Evolutionary conservation across 805 yeast genomes (phyloP), one percentile per base, ranked within the genome.

Genomic region (Kluyveromyces siamensis): DNA sequence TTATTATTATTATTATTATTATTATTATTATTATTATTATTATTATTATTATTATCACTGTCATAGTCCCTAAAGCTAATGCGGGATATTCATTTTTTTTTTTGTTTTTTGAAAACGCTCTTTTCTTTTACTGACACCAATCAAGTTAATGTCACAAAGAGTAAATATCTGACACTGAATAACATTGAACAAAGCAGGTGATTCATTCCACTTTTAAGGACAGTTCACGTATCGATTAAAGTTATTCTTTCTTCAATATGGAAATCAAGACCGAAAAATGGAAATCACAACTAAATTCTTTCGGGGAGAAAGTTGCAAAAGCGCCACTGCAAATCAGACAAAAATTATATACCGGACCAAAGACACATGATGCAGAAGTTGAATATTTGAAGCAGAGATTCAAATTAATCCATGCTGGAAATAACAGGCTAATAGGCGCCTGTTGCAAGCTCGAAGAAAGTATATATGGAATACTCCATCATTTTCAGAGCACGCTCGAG

Each of bases 41-140:
- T 16, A 37, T 45, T 37, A 9, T 41, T 37, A 18, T 27, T 37
- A 2, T 21, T n/a, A 9, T 17, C 13, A 25, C 21, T 19, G 40
- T 49, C 27, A 21, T 41, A 25, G 13, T 38, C 46, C 27, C 19
- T 10, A 14, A 37, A 18, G 2, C 19, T 7, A 6, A 7, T 41
- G 39, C 17, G 44, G 48, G n/a, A n/a, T n/a, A n/a, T n/a, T 48
- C 50, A 40, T 49, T 30, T 30, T 11, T 38, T 27, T 13, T 19
- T 16, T 44, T 21, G 16, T 25, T 44, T 17, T n/a, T 18, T 13
- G 6, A 17, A 9, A 27, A 18, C 13, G 13, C 21, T 27, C 19
- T 1, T 27, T 8, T 11, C 27, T 19, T 38, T 35, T n/a, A 27
- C 14, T 16, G 37, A 14, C 9, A 33, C 27, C n/a, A 30, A 7